Base-by-base conservation (phyloP, 2,329 filamentous ascomycete species). In the Pseudopithomyces maydicus region DNA sequence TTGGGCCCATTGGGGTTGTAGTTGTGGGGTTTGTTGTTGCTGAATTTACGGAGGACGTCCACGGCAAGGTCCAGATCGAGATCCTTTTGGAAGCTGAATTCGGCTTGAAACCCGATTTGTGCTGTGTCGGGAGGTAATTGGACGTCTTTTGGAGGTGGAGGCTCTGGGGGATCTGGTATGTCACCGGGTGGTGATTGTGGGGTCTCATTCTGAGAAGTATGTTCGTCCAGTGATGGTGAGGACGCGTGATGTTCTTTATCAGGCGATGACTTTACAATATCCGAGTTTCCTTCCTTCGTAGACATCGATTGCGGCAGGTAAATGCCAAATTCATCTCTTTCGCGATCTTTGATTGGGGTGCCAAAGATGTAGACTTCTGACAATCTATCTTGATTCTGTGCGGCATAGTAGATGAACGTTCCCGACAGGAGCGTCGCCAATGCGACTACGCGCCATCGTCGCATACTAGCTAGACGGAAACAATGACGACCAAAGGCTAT, bases 61-160 rank as follows among this genome's bases (percentile, higher is more conserved):
- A 62, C 38, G 1, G 71, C 70, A 1, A 72, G 52, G 1, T 66
- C 50, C 6, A 73, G 56, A 1, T 63, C 46, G 19, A 74, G 66
- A 32, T 74, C 70, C 22, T 67, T 41, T 41, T 72, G 69, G 47
- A 73, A 74, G 12, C 58, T 48, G 39, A 62, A 66, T 32, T 65
- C 66, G 8, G 60, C 49, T 41, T 62, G 23, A 60, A 71, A 68
- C 35, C 36, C 48, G 17, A 23, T 36, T 51, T 39, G 48, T 2
- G 10, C 38, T 6, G 35, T 15, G n/a, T 52, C 39, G 12, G 54
- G 41, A 19, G 54, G 35, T 26, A 35, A 23, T 29, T 33, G 35
- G 10, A 35, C 23, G 14, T 46, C 41, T 6, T 22, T n/a, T 22
- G 48, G 26, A 20, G 26, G 17, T 22, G 35, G 10, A 6, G 41